These are phyloP conservation scores for Phaffia tasmanica DNA, from an alignment of 768 basidiomycete genomes.

Conservation along the genomic window DNA sequence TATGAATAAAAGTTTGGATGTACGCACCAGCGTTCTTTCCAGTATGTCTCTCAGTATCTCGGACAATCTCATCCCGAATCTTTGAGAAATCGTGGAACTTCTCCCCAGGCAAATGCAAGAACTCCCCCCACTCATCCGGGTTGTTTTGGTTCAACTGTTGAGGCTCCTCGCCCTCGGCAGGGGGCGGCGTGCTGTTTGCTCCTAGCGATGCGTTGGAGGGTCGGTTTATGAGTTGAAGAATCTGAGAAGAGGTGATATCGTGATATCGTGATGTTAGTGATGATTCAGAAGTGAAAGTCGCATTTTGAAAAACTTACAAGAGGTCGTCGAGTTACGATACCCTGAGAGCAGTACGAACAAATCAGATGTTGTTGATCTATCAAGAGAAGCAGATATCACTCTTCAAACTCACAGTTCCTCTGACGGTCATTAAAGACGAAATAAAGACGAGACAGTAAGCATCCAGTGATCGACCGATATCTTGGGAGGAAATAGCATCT, in stretches of 20 bases:
- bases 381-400: neutral
- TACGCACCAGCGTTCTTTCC: conserved; percentile 72
- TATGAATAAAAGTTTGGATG: neutral
- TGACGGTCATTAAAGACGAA: conserved; percentile 33
- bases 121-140: conserved; percentile 96
- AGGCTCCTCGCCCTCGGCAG: neutral
- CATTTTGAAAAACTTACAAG: conserved; percentile 48
- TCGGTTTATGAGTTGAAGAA: conserved; percentile 89
- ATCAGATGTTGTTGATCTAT: neutral
- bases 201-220: conserved; percentile 41
- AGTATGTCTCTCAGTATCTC: conserved; percentile 96
- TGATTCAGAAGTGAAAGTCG: neutral
- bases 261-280: conserved; percentile 9
- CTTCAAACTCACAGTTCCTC: conserved; percentile 52
- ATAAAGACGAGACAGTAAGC: neutral
- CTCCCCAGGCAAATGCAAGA: conserved; percentile 84
- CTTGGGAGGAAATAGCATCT: neutral
- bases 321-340: conserved; percentile 95
- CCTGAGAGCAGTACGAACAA: conserved; percentile 33
- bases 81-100: conserved; percentile 97
- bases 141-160: conserved; percentile 54
- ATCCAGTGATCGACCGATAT: neutral
- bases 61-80: conserved; percentile 89
- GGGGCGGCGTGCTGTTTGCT: neutral
- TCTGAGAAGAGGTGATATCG: conserved; percentile 41